Conservation (phyloP, 2,329 filamentous ascomycete species). For the Pseudocercospora cruenta region DNA sequence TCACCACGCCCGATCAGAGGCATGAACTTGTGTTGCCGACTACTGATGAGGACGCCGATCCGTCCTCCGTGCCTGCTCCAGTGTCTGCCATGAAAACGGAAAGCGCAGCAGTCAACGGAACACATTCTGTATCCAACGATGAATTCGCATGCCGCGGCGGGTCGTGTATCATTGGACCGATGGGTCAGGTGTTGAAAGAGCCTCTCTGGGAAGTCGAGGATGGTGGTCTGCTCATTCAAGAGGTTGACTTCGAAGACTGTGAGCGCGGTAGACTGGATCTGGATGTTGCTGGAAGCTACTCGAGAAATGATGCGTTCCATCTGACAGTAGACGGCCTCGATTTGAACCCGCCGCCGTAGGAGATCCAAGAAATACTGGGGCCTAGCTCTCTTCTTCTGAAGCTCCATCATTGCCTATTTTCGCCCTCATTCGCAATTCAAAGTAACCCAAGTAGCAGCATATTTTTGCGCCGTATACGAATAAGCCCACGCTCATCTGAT, state of each 20-base stretch:
- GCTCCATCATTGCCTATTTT: background rate
- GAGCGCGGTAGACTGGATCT: constrained; percentile 78
- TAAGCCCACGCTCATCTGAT: background rate
- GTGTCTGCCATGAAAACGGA: constrained; percentile 11
- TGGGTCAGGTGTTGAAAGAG: constrained; percentile 77
- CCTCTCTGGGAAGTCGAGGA: constrained; percentile 81
- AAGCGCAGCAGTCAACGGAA: constrained; percentile 13
- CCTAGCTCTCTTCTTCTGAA: background rate
- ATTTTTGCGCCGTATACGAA: background rate
- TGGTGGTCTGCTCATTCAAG: constrained; percentile 66
- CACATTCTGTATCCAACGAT: constrained; percentile 37
- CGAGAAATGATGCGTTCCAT: constrained; percentile 68
- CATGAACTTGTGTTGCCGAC: constrained; percentile 57
- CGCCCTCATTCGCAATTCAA: background rate
- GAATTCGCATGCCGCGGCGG: constrained; percentile 73
- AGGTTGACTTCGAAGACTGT: constrained; percentile 88
- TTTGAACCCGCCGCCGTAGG: constrained; percentile 37
- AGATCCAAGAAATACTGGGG: background rate
- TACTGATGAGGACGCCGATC: constrained; percentile 25
- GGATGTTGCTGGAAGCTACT: constrained; percentile 85
- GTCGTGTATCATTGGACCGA: constrained; percentile 77
- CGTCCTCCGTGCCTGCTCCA: constrained; percentile 11
- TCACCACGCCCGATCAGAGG: constrained; percentile 52
- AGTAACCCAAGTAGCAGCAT: background rate
- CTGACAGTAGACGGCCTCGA: constrained; percentile 64